Evolutionary conservation across 2,329 filamentous ascomycete genomes (phyloP).

Genomic region (Diaporthe sp.): DNA sequence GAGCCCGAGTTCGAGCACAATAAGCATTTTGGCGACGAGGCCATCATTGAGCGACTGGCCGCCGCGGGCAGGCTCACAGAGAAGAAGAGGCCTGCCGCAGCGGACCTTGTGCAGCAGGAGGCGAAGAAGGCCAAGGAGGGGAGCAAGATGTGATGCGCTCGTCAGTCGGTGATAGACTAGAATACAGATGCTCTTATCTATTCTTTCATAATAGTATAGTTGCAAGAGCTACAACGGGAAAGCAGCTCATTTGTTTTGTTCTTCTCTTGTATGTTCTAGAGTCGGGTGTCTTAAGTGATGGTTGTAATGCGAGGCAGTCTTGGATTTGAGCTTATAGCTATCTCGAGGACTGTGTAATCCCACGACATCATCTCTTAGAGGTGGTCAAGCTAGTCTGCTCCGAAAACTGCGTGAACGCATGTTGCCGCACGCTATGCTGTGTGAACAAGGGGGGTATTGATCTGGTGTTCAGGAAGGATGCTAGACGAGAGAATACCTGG

Average conservation of each 20-base stretch:
- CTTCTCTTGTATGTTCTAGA: not conserved
- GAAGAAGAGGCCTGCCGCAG: conserved; percentile 51
- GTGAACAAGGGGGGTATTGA: not conserved
- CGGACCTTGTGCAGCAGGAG: conserved; percentile 47
- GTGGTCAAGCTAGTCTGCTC: not conserved
- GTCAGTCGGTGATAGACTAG: conserved; percentile 37
- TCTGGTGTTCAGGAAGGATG: not conserved
- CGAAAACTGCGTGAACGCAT: not conserved
- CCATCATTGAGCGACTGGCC: conserved; percentile 58
- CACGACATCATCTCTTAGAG: not conserved
- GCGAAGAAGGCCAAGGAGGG: conserved; percentile 46
- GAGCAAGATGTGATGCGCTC: conserved; percentile 50
- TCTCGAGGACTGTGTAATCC: not conserved
- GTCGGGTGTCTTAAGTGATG: not conserved
- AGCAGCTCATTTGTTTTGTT: not conserved
- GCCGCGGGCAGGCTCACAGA: conserved; percentile 57
- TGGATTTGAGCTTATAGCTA: not conserved
- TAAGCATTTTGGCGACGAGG: conserved; percentile 61
- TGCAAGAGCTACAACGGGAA: not conserved
- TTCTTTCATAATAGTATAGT: not conserved
- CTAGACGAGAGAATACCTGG: not conserved
- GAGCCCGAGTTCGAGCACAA: conserved; percentile 86
- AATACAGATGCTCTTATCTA: conserved; percentile 38
- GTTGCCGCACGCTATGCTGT: conserved; percentile 12
- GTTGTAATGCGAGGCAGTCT: not conserved